phyloP scores from a whole-genome alignment of 306 rosid species.

The Quercus berberidifolia region DNA sequence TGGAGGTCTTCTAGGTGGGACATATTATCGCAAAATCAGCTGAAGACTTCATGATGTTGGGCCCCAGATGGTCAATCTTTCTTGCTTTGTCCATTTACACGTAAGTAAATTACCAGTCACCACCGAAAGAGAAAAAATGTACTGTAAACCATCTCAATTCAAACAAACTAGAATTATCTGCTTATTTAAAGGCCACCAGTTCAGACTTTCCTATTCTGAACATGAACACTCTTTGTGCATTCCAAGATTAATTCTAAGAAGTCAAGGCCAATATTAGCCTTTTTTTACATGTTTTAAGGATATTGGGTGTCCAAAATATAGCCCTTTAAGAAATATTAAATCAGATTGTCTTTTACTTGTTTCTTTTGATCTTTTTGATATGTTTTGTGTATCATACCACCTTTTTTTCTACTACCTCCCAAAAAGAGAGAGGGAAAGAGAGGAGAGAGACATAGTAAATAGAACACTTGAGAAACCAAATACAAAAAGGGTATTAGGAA shows the following conservation, averaged over 20 bases:
- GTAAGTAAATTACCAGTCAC: background rate
- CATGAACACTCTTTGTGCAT: background rate
- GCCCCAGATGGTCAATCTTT: background rate
- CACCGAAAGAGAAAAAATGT: background rate
- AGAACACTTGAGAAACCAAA: too few relatives aligned
- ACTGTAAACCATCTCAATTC: background rate
- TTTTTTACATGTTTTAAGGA: background rate
- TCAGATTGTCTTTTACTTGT: background rate
- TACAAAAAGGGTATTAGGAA: conserved; percentile 11
- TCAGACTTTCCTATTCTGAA: too few relatives aligned
- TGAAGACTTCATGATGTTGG: background rate
- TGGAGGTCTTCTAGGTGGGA: background rate
- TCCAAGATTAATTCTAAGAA: background rate
- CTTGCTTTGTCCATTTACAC: background rate
- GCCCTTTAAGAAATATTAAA: background rate
- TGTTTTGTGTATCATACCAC: too few relatives aligned
- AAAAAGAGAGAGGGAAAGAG: too few relatives aligned
- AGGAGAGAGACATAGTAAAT: too few relatives aligned
- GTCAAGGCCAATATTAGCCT: background rate
- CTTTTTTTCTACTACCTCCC: too few relatives aligned
- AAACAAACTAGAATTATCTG: too few relatives aligned
- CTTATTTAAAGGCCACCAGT: too few relatives aligned
- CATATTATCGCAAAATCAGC: conserved; percentile 15
- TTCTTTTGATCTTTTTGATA: too few relatives aligned
- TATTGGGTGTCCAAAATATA: background rate